Base-by-base conservation (phyloP, 1,284 basidiomycete genomes). In the Microbotryum intermedium region DNA sequence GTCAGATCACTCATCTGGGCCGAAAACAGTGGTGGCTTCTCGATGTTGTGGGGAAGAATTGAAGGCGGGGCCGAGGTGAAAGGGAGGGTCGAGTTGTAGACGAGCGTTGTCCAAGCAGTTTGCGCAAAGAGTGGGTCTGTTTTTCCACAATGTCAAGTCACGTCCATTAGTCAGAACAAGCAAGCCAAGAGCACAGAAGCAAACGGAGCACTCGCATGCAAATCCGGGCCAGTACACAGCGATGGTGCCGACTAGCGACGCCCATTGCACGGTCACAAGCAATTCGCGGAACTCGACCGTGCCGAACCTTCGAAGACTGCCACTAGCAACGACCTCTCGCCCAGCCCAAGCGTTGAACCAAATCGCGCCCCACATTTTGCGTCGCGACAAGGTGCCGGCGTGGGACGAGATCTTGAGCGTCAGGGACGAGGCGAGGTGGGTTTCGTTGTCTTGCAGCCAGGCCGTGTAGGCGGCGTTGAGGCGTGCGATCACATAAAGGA, bases 201-300 rank as follows among this genome's bases (percentile, higher is more conserved):
- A 11, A 39, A 39, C 1, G 1, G 8, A 13, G n/a, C 2, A 81
- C 85, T 71, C 72, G 89, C 91, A 97, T 60, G 87, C 81, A 75
- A 93, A 97, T 16, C 81, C 78, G 1, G 94, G 93, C 93, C 93
- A 98, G 71, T 89, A 80, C 29, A 97, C 90, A 29, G 90, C 88
- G 53, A 97, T 83, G 88, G 95, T 94, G 28, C 84, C 85, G 25
- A 97, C 77, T 51, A 85, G 82, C 6, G 77, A 76, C 61, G 77
- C 77, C 68, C 77, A 97, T 70, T 97, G 92, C 0, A 91, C 87
- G 71, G 94, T 90, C 71, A 90, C 87, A 55, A 97, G 81, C 60
- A 98, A 83, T 74, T 98, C 94, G 63, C 92, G 82, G 76, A 93
- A 79, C 6, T 90, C 90, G 1, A 94, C 93, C 0, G 94, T 97